These are phyloP conservation scores for Chalciporus piperatus DNA, from an alignment of 768 basidiomycete species.

Conservation along the genomic window DNA sequence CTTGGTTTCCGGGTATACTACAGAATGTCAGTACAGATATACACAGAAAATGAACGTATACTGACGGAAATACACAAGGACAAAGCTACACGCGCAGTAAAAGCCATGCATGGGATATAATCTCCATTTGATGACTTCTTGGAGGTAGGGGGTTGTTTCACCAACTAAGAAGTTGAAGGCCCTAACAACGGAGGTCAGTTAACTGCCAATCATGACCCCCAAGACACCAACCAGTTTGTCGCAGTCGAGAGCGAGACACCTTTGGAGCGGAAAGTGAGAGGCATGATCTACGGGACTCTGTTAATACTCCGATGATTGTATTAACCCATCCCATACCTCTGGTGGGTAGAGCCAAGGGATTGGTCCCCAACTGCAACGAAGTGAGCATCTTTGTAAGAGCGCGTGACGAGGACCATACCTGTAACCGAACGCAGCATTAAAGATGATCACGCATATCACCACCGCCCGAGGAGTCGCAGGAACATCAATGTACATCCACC, in stretches of 20 bases:
- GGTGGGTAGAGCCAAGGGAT: slow-evolving; percentile 86
- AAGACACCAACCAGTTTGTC: slow-evolving; percentile 55
- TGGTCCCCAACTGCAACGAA: slow-evolving; percentile 65
- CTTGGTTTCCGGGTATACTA: slow-evolving; percentile 86
- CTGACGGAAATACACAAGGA: slow-evolving; percentile 81
- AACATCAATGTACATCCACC: slow-evolving; percentile 92
- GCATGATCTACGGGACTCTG: slow-evolving; percentile 68
- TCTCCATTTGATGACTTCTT: slow-evolving; percentile 86
- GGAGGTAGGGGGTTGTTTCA: slow-evolving; percentile 80
- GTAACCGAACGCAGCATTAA: slow-evolving; percentile 92
- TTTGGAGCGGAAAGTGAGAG: slow-evolving; percentile 84
- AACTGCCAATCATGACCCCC: not conserved
- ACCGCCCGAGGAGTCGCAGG: slow-evolving; percentile 84
- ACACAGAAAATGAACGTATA: slow-evolving; percentile 9
- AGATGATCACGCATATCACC: slow-evolving; percentile 84
- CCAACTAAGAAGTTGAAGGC: slow-evolving; percentile 91
- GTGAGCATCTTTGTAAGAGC: slow-evolving; percentile 1
- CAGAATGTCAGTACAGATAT: slow-evolving; percentile 6
- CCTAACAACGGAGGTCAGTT: slow-evolving; percentile 32
- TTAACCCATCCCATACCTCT: slow-evolving; percentile 47
- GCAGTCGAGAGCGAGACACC: slow-evolving; percentile 95
- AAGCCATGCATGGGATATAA: slow-evolving; percentile 96
- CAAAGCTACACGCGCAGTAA: slow-evolving; percentile 84
- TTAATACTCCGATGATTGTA: not conserved
- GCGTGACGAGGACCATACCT: slow-evolving; percentile 41